Evolutionary conservation across 805 yeast species (phyloP), one percentile per base, ranked within the genome.

Genomic region (Metschnikowia hibisci): DNA sequence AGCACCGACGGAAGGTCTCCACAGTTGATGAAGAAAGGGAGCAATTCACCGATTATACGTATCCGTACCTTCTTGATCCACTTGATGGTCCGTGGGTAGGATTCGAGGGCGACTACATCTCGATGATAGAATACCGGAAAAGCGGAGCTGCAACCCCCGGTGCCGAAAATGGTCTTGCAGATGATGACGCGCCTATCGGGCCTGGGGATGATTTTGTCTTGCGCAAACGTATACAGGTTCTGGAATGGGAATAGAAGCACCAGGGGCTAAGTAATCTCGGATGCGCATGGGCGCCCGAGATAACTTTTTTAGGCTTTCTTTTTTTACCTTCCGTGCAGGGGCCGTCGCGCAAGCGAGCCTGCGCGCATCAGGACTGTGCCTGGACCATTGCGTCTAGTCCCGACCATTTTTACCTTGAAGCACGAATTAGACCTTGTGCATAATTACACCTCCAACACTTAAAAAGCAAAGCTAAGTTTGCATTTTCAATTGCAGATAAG

Each of bases 21-120:
- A 78, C 83, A 0, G 68, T 78, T 16, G 83, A 78, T 51, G 83
- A 78, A 53, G 79, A 76, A 45, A 53, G 82, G 41, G 83, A 78
- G 51, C 73, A 67, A 44, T 67, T 57, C 40, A 71, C 73, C 15
- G 75, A 69, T 46, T 78, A 78, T 54, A 67, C 74, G 1, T 73
- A 76, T 52, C 83, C 83, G 0, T 60, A 60, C 41, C 54, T 78
- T 31, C 55, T 57, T 1, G 76, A 76, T 44, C 69, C 73, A 5
- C 55, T 77, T 44, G 68, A 77, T 50, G 82, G 82, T 0, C 80
- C 82, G 7, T 72, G 81, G 76, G 62, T 77, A 18, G 82, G 81
- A 9, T 78, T 78, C 50, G 73, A 70, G 27, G 81, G 81, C 0
- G 78, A 78, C 49, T 62, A 60, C 41, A 65, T 77, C 10, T 70